Base-by-base conservation (phyloP, 2,329 filamentous ascomycete genomes). In the Fusarium tanahbumbuense region DNA sequence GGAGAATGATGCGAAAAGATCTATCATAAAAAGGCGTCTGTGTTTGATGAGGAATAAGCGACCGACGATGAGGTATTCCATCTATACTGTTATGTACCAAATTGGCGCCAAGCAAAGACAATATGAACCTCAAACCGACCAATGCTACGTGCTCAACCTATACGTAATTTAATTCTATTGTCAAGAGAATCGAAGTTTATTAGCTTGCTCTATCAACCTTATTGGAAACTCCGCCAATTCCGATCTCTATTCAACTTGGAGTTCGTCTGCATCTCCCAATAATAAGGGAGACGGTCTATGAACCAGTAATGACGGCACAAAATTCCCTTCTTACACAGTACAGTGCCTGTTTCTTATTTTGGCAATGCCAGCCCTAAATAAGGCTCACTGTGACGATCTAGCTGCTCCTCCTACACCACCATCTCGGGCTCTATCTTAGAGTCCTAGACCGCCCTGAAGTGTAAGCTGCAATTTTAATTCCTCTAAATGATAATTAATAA, bases 281-380 rank as follows among this genome's bases (percentile, higher is more conserved):
- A 15, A 11, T 13, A 40, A 37, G 32, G 22, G 34, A 37, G 34
- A 37, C 34, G n/a, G 32, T 37, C 54, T 52, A 46, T 45, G 37
- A 49, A 41, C 30, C 47, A 49, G 40, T n/a, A 42, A 42, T 16
- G 42, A 53, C 47, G 30, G 47, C 60, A 48, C 41, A 32, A 18
- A 44, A 44, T 52, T 42, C 37, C 61, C 55, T 48, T 57, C 25
- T 44, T 49, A 22, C 57, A 57, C 62, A 62, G 46, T 66, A 42
- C 20, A 40, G 27, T 28, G 5, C 23, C 34, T 18, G 23, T 67
- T 56, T 63, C 56, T 67, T 55, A 46, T 48, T 62, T 13, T 57
- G 48, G 52, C 8, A 62, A 57, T 63, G n/a, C 32, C 66, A 69
- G 61, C 61, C 66, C 67, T 63, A 59, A 67, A 54, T 34, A 50